Evolutionary conservation across 768 basidiomycete genomes (phyloP), one percentile per base, ranked within the genome.

Genomic region (Lentinula raphanica): DNA sequence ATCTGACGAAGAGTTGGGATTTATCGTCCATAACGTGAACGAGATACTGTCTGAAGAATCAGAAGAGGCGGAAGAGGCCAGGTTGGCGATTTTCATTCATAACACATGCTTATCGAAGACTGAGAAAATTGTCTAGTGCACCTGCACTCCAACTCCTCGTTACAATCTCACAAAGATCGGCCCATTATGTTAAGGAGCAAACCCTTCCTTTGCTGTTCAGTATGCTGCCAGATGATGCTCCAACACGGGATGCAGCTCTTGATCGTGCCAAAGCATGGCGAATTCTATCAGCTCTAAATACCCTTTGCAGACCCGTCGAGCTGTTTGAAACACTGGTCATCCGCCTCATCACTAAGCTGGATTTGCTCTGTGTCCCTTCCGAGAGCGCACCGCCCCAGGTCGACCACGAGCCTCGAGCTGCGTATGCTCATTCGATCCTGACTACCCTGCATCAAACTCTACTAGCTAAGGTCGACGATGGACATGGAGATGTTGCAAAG

Each of bases 241-340:
- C 92, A 3, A 35, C 74, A 1, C 71, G 81, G 19, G 77, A 83
- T 5, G 85, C 82, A 12, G 70, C 72, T 2, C 62, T 70, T 2
- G 82, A 84, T 38, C 83, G 90, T n/a, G 73, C 77, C 17, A 79
- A 79, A 54, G 88, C 82, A 64, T 87, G 89, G 78, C 81, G 82
- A 36, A 79, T 81, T 38, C 79, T 98, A 55, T 75, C 77, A 11
- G 80, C 86, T 13, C 79, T 98, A 45, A 81, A 83, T 54, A 79
- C 76, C 13, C 78, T 99, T 12, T 97, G 92, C 68, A 65, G 82
- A 8, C 84, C 86, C 39, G 79, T 87, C 0, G 76, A 82, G 13
- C 79, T 98, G n/a, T 98, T 96, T 69, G 92, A 92, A 66, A 85
- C 78, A 4, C 79, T 98, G 27, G 84, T 92, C 54, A 79, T 92